A percentile compares a stretch with the other conserved stretches of the same genome.
phyloP scores from a whole-genome alignment of 1,139 yeast species.

The Candida labiduridarum region DNA sequence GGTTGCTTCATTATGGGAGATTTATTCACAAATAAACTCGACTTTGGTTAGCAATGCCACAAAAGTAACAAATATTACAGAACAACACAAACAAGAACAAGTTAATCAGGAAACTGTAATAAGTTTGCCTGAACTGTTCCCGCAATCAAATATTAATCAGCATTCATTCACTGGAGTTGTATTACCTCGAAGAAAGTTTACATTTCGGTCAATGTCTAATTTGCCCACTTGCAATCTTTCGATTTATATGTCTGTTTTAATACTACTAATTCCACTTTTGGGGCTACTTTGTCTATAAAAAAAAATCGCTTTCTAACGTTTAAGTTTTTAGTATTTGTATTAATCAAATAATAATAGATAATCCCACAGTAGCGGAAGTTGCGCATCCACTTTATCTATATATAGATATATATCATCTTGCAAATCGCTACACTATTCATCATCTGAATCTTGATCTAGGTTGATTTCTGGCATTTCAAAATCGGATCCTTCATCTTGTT shows the following conservation, averaged over 20 bases:
- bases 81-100: neutral
- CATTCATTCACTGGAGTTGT: constrained; percentile 15
- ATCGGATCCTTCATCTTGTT: constrained; percentile 38
- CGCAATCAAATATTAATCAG: neutral
- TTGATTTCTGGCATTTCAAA: constrained; percentile 58
- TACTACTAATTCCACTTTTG: constrained; percentile 1
- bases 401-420: too few species aligned
- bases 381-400: neutral
- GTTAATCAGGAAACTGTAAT: neutral
- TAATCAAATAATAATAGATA: neutral
- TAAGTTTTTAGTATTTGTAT: neutral
- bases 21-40: neutral
- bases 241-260: neutral
- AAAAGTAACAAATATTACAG: neutral
- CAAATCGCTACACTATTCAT: constrained; percentile 5
- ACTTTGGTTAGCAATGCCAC: neutral
- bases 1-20: neutral
- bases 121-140: neutral
- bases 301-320: neutral
- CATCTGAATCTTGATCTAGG: constrained; percentile 13
- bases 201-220: constrained; percentile 11
- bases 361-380: neutral
- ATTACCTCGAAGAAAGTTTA: constrained; percentile 10
- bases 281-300: constrained; percentile 1
- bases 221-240: neutral